Evolutionary conservation across 2,329 filamentous ascomycete genomes (phyloP).

Genomic region (Colletotrichum theobromicola): DNA sequence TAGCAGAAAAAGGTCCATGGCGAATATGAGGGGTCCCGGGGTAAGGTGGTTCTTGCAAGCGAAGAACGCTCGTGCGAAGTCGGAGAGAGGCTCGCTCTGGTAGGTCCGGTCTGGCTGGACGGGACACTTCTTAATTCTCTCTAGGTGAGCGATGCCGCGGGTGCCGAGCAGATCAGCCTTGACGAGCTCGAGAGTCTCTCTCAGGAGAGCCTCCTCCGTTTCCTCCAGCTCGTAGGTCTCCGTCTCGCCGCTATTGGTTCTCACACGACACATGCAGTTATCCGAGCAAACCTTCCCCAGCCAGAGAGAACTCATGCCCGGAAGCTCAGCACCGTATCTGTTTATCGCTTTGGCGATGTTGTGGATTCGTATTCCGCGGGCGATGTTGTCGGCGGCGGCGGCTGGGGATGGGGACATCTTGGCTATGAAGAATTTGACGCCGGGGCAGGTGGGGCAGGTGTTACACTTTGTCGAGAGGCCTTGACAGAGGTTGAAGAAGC

Average conservation of each 20-base stretch:
- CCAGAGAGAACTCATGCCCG: rapidly evolving
- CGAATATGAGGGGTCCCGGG: not conserved
- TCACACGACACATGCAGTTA: not conserved
- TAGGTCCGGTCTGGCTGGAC: too few species aligned
- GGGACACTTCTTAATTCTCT: not conserved
- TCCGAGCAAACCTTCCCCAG: not conserved
- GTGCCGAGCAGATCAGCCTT: not conserved
- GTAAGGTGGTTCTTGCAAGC: not conserved
- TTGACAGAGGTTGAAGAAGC: not conserved
- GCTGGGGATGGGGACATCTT: not conserved
- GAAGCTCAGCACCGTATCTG: not conserved
- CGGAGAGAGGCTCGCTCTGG: not conserved
- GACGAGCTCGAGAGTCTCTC: not conserved
- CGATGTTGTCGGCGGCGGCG: not conserved
- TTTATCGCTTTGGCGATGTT: not conserved
- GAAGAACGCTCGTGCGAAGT: not conserved
- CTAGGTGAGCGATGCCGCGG: not conserved
- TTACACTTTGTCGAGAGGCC: not conserved
- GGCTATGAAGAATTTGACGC: not conserved
- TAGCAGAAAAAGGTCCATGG: not conserved
- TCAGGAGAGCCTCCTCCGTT: not conserved
- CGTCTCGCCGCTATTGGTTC: not conserved
- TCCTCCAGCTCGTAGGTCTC: not conserved
- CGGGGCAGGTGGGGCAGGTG: not conserved
- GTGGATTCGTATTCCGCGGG: not conserved